Evolutionary conservation across 164 flowering plant genomes (phyloP), one percentile per base, ranked within the genome.

Genomic region (Pachysandra terminalis): DNA sequence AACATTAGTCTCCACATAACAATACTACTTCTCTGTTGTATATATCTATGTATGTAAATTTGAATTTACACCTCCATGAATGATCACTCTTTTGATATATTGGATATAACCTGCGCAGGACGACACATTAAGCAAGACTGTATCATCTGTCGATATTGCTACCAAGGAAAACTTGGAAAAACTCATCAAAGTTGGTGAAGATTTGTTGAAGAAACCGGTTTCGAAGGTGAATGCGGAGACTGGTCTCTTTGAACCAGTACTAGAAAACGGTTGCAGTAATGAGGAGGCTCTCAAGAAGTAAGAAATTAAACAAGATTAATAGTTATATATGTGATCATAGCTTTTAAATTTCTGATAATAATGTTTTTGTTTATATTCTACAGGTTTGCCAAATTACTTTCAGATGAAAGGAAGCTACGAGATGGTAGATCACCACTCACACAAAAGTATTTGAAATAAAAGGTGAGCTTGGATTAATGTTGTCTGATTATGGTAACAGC

Each of bases 311-410:
- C 37, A 32, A 32, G 7, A 32, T 3, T 3, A 32, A 32, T 32
- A 32, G 37, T 32, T 3, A 32, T 32, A 32, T n/a, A 32, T 32
- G 37, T 32, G 7, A 7, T 32, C 37, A 7, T 32, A 32, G 37
- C 37, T 32, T 32, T 32, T 32, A 32, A 32, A 7, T 32, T 32
- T 32, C 7, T 32, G 37, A 3, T 32, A 3, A 32, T 32, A 32
- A 32, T 32, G 5, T 7, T 32, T 32, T 32, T 32, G 5, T 7
- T 7, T 7, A 32, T 32, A 3, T 32, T 32, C 55, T 70, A 68
- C 65, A 82, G 85, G 75, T 77, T 80, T 40, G 85, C 85, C 5
- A 69, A 66, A 40, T 5, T 74, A 19, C 71, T 82, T 4, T 76
- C 81, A 3, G 57, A 68, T 10, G 83, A 82, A 55, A 76, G 72